Conservation (phyloP, 169 alveolate species). For the Amoebophrya sp. region DNA sequence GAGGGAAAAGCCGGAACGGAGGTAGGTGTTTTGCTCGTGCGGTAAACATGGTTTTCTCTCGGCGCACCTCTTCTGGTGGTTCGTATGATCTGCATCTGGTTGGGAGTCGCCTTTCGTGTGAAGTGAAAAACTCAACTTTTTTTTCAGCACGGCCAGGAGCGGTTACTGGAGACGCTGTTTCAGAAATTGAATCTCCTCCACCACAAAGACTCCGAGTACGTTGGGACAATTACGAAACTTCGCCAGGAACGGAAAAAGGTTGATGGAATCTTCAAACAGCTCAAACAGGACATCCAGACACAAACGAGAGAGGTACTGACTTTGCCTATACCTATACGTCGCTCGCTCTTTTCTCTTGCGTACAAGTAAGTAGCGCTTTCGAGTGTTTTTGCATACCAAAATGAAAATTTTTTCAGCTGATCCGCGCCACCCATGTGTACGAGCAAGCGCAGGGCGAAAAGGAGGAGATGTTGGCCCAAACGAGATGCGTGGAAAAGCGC, state of each 20-base stretch:
- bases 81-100: no score
- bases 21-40: no score
- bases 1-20: no score
- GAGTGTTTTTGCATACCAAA: no score
- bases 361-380: no score
- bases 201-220: constrained; percentile 14
- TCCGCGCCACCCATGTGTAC: neutral
- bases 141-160: constrained; percentile 22
- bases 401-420: neutral
- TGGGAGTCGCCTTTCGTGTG: no score
- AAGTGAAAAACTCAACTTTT: no score
- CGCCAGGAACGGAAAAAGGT: neutral
- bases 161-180: neutral
- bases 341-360: no score
- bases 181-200: neutral
- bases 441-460: neutral
- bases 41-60: no score
- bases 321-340: no score
- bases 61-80: no score
- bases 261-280: neutral
- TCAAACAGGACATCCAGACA: neutral
- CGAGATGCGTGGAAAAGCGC: neutral
- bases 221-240: neutral
- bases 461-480: neutral
- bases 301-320: neutral